These are phyloP conservation scores for Globisporangium canariense DNA, from an alignment of 352 stramenopile genomes.

Conservation along the genomic window DNA sequence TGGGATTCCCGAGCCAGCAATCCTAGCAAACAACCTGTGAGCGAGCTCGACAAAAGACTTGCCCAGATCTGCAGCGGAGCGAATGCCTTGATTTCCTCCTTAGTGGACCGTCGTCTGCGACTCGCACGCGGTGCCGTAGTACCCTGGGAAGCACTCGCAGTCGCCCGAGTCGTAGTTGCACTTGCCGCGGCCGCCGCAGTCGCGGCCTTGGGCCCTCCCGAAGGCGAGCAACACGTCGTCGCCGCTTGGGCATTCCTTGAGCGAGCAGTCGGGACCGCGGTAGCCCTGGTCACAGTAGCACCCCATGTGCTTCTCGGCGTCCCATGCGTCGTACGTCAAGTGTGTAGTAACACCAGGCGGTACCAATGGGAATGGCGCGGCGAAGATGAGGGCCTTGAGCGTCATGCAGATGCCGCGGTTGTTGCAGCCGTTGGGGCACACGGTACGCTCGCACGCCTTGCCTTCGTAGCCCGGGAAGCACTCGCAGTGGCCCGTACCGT, in stretches of 20 bases:
- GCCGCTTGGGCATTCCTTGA: slow-evolving; percentile 93
- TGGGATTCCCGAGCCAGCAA: no score
- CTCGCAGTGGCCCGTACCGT: slow-evolving; percentile 85
- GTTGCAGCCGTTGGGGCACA: slow-evolving; percentile 96
- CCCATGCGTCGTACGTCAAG: slow-evolving; percentile 77
- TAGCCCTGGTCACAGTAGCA: slow-evolving; percentile 95
- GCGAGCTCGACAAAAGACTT: no score
- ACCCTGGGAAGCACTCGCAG: slow-evolving; percentile 94
- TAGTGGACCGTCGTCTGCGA: slow-evolving; percentile 81
- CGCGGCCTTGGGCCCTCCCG: slow-evolving; percentile 70
- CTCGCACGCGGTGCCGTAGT: slow-evolving; percentile 92
- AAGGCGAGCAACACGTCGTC: slow-evolving; percentile 87
- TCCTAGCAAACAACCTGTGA: no score
- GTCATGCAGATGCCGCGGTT: slow-evolving; percentile 92
- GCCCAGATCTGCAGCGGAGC: neutral
- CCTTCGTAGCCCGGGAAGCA: slow-evolving; percentile 89
- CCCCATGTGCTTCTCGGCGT: slow-evolving; percentile 91
- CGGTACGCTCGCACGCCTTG: slow-evolving; percentile 88
- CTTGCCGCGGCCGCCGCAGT: slow-evolving; percentile 93
- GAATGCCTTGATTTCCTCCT: slow-evolving; percentile 6
- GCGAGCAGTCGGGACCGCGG: slow-evolving; percentile 93
- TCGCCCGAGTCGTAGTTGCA: slow-evolving; percentile 93
- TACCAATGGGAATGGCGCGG: slow-evolving; percentile 3
- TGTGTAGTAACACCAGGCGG: neutral
- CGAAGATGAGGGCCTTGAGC: slow-evolving; percentile 75